These are phyloP conservation scores for Solanum etuberosum DNA, from an alignment of 257 asterid species.

Conservation along the genomic window DNA sequence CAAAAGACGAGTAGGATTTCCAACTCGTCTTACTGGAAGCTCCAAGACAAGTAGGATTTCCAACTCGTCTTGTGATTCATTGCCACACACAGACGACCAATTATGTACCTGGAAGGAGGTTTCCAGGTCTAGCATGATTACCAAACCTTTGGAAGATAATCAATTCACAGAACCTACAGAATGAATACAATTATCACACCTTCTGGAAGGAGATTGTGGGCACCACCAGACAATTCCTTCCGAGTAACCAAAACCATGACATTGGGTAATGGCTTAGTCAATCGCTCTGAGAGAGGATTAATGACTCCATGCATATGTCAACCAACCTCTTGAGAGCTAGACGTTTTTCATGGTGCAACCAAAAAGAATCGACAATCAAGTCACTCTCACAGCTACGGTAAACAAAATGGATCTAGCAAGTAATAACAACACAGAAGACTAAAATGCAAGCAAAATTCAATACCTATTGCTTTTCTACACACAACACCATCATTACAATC, in stretches of 20 bases:
- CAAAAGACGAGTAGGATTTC: neutral
- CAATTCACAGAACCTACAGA: neutral
- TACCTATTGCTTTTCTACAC: constrained; percentile 95
- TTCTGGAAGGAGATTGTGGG: constrained; percentile 79
- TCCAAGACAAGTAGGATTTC: constrained; percentile 8
- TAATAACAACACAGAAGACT: neutral
- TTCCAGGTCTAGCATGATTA: constrained; percentile 3
- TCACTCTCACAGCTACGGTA: constrained; percentile 5
- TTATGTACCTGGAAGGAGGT: constrained; percentile 48
- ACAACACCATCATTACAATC: constrained; percentile 76
- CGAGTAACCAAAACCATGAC: constrained; percentile 67
- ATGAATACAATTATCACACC: constrained; percentile 26
- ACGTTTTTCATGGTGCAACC: constrained; percentile 31
- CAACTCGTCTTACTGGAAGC: neutral
- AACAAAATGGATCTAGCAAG: neutral
- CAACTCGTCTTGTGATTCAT: constrained; percentile 62
- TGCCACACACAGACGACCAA: constrained; percentile 70
- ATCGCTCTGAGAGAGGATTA: constrained; percentile 76
- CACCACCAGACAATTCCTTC: constrained; percentile 71
- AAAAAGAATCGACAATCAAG: neutral
- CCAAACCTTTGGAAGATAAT: neutral
- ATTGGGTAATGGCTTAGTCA: constrained; percentile 76
- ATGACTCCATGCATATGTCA: constrained; percentile 84
- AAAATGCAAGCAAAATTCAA: neutral
- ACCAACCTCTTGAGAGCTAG: constrained; percentile 76